Base-by-base conservation (phyloP, 805 yeast genomes). In the Kurtzmaniella fragi region DNA sequence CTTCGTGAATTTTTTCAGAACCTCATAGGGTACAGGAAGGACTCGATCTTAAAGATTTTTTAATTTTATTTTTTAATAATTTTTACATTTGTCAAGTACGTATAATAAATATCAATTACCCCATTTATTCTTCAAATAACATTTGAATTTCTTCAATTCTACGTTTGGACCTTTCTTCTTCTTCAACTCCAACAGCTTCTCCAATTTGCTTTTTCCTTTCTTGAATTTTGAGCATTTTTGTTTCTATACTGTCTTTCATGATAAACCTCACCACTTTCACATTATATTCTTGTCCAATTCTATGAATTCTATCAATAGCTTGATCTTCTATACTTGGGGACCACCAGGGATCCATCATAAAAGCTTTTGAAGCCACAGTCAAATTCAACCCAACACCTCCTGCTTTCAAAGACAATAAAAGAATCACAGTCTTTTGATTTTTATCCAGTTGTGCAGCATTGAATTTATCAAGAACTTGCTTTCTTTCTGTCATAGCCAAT, bases 261-360 rank as follows among this genome's bases (percentile, higher is more conserved):
- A 90, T 87, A 52, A 90, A 90, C 42, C 97, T 63, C 2, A 78
- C 68, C 25, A 90, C 89, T 44, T 75, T 77, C 11, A 91, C 97
- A 31, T 71, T 72, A 17, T 70, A 75, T 9, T 66, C 65, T 55
- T 90, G 98, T 0, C 98, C 97, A 54, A 91, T 85, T 48, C 98
- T 73, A 54, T 90, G 96, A 13, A 91, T 75, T 50, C 98, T 61
- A 61, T 89, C 96, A 43, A 89, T 85, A 0, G 96, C 96, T 57
- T 88, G 96, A 37, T 85, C 87, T 52, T 88, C 96, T 39, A 83
- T 78, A 35, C 95, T 86, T 34, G 87, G 95, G 25, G 93, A 85
- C 97, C 97, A 90, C 93, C 96, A 90, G 0, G 97, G 96, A 53
- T 90, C 97, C 87, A 91, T 83, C 76, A 90, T 72, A 49, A 80